These are phyloP conservation scores for Lactarius akahatsu DNA, from an alignment of 768 basidiomycete genomes.

Conservation along the genomic window DNA sequence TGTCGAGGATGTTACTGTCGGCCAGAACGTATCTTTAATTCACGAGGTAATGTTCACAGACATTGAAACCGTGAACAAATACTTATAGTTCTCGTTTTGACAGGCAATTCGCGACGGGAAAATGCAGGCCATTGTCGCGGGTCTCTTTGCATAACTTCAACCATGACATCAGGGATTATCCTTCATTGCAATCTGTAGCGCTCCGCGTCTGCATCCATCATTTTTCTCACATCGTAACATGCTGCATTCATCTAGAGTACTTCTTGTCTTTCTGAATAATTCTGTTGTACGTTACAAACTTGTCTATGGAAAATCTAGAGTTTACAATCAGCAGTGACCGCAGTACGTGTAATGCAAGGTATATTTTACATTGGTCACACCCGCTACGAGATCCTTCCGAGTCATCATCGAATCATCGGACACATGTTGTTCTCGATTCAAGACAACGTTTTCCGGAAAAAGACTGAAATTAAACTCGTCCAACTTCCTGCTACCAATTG, in stretches of 20 bases:
- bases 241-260: background rate
- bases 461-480: too few species aligned
- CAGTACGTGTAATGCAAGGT: too few species aligned
- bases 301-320: background rate
- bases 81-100: background rate
- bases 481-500: too few species aligned
- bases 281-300: background rate
- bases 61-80: background rate
- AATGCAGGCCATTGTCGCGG: conserved; percentile 56
- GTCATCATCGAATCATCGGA: too few species aligned
- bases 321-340: background rate
- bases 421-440: too few species aligned
- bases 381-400: too few species aligned
- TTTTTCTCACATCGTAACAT: background rate
- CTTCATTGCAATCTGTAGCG: background rate
- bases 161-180: background rate
- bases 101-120: conserved; percentile 68
- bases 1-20: conserved; percentile 65
- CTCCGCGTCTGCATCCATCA: background rate
- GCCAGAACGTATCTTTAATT: conserved; percentile 70
- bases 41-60: conserved; percentile 53
- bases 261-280: background rate
- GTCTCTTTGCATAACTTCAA: conserved; percentile 42
- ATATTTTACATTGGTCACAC: background rate
- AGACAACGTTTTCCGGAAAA: too few species aligned